A percentile compares a stretch with the other conserved stretches of the same genome.
phyloP scores from a whole-genome alignment of 768 basidiomycete genomes.

The Naganishia kalamii region DNA sequence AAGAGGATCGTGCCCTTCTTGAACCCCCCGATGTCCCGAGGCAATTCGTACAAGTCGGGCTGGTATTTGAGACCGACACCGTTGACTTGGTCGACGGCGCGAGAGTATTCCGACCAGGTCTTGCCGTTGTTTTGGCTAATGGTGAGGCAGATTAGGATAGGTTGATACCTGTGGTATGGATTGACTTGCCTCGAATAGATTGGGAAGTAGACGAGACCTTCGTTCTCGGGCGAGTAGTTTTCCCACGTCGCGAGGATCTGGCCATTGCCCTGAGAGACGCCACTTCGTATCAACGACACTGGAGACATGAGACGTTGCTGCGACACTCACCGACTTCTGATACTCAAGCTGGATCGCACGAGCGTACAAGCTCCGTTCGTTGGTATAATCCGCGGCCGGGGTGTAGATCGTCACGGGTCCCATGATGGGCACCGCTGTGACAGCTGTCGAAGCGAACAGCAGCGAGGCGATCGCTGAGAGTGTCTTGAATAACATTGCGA shows the following conservation, averaged over 20 bases:
- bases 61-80: slow-evolving; percentile 28
- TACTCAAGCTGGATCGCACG: slow-evolving; percentile 23
- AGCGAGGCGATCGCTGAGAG: slow-evolving; percentile 8
- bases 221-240: slow-evolving; percentile 24
- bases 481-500: neutral
- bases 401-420: slow-evolving; percentile 28
- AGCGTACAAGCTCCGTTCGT: slow-evolving; percentile 25
- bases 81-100: slow-evolving; percentile 23
- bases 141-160: neutral
- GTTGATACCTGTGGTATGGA: neutral
- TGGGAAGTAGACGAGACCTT: slow-evolving; percentile 23
- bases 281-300: neutral
- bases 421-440: neutral
- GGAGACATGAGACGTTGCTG: neutral
- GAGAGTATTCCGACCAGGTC: slow-evolving; percentile 22
- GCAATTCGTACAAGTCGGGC: slow-evolving; percentile 20
- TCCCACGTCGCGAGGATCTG: slow-evolving; percentile 27
- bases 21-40: slow-evolving; percentile 15
- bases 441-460: neutral
- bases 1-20: slow-evolving; percentile 23
- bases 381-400: slow-evolving; percentile 25
- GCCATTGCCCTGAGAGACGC: slow-evolving; percentile 8
- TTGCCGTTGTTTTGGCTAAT: slow-evolving; percentile 22
- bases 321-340: slow-evolving; percentile 11
- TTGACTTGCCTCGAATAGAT: slow-evolving; percentile 22